These are phyloP conservation scores for Saccharomyces eubayanus DNA, from an alignment of 805 yeast genomes.

Conservation along the genomic window DNA sequence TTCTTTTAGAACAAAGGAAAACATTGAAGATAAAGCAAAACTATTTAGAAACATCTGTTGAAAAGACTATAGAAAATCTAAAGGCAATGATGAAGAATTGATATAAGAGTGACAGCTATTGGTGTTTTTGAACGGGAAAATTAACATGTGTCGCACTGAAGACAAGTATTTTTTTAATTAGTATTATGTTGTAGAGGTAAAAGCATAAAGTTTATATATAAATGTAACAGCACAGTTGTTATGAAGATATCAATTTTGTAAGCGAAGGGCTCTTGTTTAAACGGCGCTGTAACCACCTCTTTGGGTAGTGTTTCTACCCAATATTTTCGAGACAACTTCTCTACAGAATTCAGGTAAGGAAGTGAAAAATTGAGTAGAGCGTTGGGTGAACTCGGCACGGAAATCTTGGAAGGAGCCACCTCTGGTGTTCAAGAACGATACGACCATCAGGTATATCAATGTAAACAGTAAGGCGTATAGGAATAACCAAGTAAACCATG, in stretches of 20 bases:
- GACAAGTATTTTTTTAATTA: slow-evolving; percentile 1
- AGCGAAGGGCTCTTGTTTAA: slow-evolving; percentile 26
- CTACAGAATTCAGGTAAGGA: slow-evolving; percentile 57
- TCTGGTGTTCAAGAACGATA: slow-evolving; percentile 65
- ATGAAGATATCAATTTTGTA: neutral
- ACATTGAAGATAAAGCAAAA: slow-evolving; percentile 59
- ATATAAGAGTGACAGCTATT: neutral
- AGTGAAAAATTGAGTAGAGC: slow-evolving; percentile 46
- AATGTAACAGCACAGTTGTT: neutral
- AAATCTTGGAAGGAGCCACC: slow-evolving; percentile 60
- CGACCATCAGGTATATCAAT: slow-evolving; percentile 56
- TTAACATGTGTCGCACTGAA: too few relatives aligned
- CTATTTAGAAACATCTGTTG: slow-evolving; percentile 68
- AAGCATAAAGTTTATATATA: neutral
- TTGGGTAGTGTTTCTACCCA: slow-evolving; percentile 41
- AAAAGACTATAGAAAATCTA: slow-evolving; percentile 61
- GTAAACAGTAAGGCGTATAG: slow-evolving; percentile 63
- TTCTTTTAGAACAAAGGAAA: slow-evolving; percentile 48
- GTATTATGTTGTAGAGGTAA: slow-evolving; percentile 4
- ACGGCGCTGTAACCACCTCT: slow-evolving; percentile 95
- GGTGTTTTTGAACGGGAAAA: neutral
- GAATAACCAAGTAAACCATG: slow-evolving; percentile 69
- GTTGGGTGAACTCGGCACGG: slow-evolving; percentile 67
- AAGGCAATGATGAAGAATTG: slow-evolving; percentile 33
- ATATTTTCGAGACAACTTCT: slow-evolving; percentile 60